Evolutionary conservation across 805 yeast species (phyloP), one percentile per base, ranked within the genome.

Genomic region (Barnettozyma sp.): DNA sequence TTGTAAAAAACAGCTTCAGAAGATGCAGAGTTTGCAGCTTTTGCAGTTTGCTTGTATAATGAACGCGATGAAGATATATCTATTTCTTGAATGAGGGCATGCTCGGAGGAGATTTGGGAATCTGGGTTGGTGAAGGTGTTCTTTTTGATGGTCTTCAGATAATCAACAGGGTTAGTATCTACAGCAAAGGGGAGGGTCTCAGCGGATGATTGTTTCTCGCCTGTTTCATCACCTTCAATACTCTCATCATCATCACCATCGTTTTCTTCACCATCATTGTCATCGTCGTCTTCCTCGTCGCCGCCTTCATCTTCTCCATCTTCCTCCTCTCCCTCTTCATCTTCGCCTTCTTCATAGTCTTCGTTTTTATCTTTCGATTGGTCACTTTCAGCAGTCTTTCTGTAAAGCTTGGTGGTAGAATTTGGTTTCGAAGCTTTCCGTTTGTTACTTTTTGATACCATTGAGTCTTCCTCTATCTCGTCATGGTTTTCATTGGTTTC

Each of bases 61-160:
- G 55, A 35, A 26, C 54, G 45, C 20, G 58, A 52, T 4, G 65
- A 58, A 7, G 60, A 35, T 10, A 62, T 45, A 3, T 52, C 35
- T 17, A 62, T 39, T 30, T 52, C 52, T 32, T 52, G 49, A 13
- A 62, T 48, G 22, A 58, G 47, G 2, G 51, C 47, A 7, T 51
- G 49, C 12, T 26, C 30, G 16, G 39, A 36, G n/a, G 28, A 25
- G 29, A 52, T 34, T n/a, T 21, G 10, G 13, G 30, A 19, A 9
- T 18, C 29, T 13, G 34, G 27, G 11, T 19, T 20, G 4, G 10
- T 6, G n/a, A 20, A 13, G 9, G 24, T 8, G 6, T 24, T 13
- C 4, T 20, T 14, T 17, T 33, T 26, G 10, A 26, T 29, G 22
- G 15, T 7, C 9, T 18, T 26, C 12, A 36, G 11, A 17, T 28